A percentile compares a stretch with the other conserved stretches of the same genome.
Evolutionary conservation across 805 yeast species (phyloP).

Genomic region (Zygosaccharomyces kombuchaensis): DNA sequence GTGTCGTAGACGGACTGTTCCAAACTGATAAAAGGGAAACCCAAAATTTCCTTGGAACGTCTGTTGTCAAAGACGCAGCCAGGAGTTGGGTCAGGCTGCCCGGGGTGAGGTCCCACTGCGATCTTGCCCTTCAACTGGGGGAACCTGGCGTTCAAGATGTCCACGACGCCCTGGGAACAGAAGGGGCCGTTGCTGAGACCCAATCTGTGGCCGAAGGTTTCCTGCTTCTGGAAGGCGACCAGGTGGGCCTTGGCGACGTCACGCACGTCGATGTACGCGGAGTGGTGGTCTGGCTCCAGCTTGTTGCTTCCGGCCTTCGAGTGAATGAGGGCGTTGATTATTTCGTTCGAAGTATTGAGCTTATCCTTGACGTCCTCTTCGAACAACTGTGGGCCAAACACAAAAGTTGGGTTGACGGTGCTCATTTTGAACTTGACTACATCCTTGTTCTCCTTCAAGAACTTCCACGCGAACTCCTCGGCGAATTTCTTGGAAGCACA

Average conservation of each 20-base stretch:
- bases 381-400: conserved; percentile 48
- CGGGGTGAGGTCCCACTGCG: conserved; percentile 10
- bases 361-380: conserved; percentile 34
- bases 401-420: conserved; percentile 41
- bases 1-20: conserved; percentile 24
- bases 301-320: conserved; percentile 14
- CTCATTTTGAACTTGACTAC: conserved; percentile 37
- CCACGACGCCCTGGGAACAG: conserved; percentile 28
- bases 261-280: conserved; percentile 49
- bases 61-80: conserved; percentile 18
- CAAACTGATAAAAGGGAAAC: conserved; percentile 20
- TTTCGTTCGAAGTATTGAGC: conserved; percentile 35
- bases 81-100: conserved; percentile 4
- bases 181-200: conserved; percentile 25
- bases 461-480: conserved; percentile 52
- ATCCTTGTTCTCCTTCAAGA: conserved; percentile 32
- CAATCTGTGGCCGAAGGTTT: conserved; percentile 36
- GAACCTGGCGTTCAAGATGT: conserved; percentile 36
- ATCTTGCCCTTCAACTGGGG: conserved; percentile 43
- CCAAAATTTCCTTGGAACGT: conserved; percentile 22
- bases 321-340: conserved; percentile 37
- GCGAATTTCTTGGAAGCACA: conserved; percentile 48
- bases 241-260: conserved; percentile 60
- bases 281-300: conserved; percentile 23
- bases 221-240: conserved; percentile 41